A percentile compares a stretch with the other conserved stretches of the same genome.
Conservation (phyloP, 306 rosid genomes). For the Quercus engelmannii region DNA sequence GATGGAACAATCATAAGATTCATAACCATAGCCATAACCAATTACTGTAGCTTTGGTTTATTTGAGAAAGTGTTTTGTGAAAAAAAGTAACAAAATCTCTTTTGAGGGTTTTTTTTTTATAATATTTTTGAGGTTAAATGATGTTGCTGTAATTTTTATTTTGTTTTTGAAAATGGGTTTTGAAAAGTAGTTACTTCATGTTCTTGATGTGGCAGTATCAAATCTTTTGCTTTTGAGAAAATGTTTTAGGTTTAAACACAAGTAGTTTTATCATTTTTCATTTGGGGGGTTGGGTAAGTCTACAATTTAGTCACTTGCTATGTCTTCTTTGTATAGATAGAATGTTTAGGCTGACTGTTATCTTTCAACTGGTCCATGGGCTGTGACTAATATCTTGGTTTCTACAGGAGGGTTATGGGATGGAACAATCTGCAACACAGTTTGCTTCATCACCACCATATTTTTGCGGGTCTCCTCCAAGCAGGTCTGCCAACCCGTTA, state of each 20-base stretch:
- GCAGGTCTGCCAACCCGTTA: conserved; percentile 75
- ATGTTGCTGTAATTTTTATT: neutral
- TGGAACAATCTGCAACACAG: conserved; percentile 39
- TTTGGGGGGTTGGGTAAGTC: no score
- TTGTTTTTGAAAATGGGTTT: neutral
- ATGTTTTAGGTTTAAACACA: neutral
- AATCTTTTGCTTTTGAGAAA: neutral
- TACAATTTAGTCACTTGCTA: no score
- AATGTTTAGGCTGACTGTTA: neutral
- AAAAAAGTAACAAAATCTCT: neutral
- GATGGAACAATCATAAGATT: no score
- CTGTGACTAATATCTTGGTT: conserved; percentile 6
- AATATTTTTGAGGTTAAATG: no score
- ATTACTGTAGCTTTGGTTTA: no score
- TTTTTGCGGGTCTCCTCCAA: conserved; percentile 84
- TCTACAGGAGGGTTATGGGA: conserved; percentile 57
- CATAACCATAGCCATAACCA: no score
- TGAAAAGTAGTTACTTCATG: neutral
- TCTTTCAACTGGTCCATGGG: neutral
- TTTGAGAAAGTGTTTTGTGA: neutral
- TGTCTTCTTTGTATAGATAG: neutral
- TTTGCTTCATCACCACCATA: conserved; percentile 76
- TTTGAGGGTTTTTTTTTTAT: neutral
- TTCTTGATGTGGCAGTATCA: neutral
- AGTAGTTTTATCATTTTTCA: neutral